phyloP scores from a whole-genome alignment of 1,139 yeast genomes.

The Lodderomyces margitis region DNA sequence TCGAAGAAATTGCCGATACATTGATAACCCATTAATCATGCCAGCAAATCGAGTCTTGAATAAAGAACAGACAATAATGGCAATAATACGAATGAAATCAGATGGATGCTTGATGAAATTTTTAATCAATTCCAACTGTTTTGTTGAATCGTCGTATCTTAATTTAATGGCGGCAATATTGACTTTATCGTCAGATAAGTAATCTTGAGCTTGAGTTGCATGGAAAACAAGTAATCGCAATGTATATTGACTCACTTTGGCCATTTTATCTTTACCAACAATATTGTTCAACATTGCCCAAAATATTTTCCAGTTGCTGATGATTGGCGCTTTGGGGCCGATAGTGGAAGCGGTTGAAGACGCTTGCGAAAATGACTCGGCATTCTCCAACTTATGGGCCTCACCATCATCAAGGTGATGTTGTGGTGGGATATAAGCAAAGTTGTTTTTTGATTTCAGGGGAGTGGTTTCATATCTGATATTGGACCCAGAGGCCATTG shows the following conservation, averaged over 20 bases:
- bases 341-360: background rate
- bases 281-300: conserved; percentile 52
- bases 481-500: conserved; percentile 3
- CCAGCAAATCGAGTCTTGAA: conserved; percentile 36
- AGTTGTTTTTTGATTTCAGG: background rate
- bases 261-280: conserved; percentile 69
- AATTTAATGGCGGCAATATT: conserved; percentile 30
- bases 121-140: conserved; percentile 33
- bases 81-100: conserved; percentile 37
- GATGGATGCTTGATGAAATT: conserved; percentile 44
- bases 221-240: conserved; percentile 54
- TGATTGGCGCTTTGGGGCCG: conserved; percentile 1
- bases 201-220: conserved; percentile 39
- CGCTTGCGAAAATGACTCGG: background rate
- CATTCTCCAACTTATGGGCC: background rate
- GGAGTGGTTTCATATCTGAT: conserved; percentile 1
- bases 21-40: conserved; percentile 50
- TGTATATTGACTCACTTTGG: conserved; percentile 61
- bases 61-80: conserved; percentile 29
- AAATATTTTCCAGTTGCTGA: conserved; percentile 38
- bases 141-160: conserved; percentile 34
- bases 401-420: background rate
- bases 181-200: conserved; percentile 33
- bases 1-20: conserved; percentile 66
- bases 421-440: conserved; percentile 1